Conservation (phyloP, 257 asterid genomes). For the Leonotis leonurus region DNA sequence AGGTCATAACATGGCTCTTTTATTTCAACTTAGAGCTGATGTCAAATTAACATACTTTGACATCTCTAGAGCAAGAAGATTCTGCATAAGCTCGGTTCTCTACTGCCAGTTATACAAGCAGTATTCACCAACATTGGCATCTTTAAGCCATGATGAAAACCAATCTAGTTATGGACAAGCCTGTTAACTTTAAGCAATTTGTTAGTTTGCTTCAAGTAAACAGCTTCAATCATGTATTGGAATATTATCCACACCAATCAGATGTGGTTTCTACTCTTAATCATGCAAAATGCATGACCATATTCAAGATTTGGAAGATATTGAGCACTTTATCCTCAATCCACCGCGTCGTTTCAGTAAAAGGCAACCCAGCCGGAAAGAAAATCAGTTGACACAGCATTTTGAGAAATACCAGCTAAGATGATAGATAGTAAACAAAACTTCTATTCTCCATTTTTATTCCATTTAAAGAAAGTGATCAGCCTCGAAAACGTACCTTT, state of each 20-base stretch:
- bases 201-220: background rate
- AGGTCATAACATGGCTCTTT: no score
- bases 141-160: background rate
- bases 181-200: background rate
- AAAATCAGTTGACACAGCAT: background rate
- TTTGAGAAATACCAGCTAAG: background rate
- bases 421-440: background rate
- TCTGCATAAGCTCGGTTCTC: no score
- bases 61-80: no score
- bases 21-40: no score
- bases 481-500: conserved; percentile 25
- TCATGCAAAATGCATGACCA: background rate
- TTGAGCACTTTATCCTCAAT: background rate
- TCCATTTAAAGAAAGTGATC: background rate
- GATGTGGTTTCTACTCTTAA: background rate
- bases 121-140: background rate
- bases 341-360: background rate
- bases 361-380: background rate
- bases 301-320: no score
- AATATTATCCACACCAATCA: background rate
- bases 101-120: no score
- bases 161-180: background rate
- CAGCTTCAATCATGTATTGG: background rate
- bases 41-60: no score
- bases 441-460: background rate